phyloP scores from a whole-genome alignment of 108 stramenopile species.

The Skeletonema potamos region DNA sequence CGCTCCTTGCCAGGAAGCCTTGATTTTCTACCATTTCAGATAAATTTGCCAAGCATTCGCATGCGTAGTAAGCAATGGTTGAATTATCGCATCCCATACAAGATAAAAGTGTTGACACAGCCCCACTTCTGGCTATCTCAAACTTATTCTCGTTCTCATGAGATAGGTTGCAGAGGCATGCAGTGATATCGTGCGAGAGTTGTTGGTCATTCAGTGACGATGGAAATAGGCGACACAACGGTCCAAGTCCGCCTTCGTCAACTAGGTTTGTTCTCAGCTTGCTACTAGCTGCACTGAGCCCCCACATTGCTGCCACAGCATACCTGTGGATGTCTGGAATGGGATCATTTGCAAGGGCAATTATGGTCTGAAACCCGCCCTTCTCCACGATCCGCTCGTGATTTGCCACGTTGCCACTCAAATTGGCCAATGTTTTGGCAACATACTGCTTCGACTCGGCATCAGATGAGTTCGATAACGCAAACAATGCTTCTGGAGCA shows the following conservation, averaged over 20 bases:
- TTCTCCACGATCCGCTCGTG: constrained; percentile 76
- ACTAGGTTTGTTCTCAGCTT: constrained; percentile 80
- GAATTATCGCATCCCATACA: constrained; percentile 69
- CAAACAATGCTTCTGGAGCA: constrained; percentile 67
- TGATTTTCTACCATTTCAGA: constrained; percentile 81
- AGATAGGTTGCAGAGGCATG: constrained; percentile 74
- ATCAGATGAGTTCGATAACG: constrained; percentile 72
- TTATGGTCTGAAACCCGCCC: constrained; percentile 80
- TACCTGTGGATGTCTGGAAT: constrained; percentile 80
- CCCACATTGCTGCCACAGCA: constrained; percentile 79
- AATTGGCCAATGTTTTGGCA: constrained; percentile 79
- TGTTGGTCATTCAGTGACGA: constrained; percentile 69
- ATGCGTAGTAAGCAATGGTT: constrained; percentile 57
- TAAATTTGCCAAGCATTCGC: constrained; percentile 82
- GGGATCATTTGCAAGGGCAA: constrained; percentile 52
- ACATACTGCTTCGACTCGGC: constrained; percentile 75
- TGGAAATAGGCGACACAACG: constrained; percentile 63
- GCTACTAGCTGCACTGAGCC: constrained; percentile 57
- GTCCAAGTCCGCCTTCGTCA: constrained; percentile 83
- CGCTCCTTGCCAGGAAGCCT: constrained; percentile 62
- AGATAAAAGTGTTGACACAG: constrained; percentile 67
- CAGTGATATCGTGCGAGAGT: constrained; percentile 72
- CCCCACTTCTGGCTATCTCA: constrained; percentile 72
- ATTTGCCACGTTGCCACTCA: constrained; percentile 64
- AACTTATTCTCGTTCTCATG: constrained; percentile 82